Base-by-base conservation (phyloP, 306 rosid genomes). In the Quillaja saponaria region DNA sequence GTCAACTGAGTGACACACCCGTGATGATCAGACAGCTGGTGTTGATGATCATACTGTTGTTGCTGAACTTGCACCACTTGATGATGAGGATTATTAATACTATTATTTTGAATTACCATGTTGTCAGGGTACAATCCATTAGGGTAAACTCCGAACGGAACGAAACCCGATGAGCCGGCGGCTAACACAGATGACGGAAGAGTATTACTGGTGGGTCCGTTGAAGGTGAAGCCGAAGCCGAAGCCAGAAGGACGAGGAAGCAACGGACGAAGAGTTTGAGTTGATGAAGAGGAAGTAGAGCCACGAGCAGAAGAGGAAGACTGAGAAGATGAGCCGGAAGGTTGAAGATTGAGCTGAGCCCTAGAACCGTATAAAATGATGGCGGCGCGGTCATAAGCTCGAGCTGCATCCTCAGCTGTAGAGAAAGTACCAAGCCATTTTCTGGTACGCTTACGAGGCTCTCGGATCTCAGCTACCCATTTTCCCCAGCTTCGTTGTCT, bases 401-500 rank as follows among this genome's bases (percentile, higher is more conserved):
- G 67, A 10, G 98, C 96, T 8, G 98, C 98, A 35, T 92, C 98
- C 50, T 92, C 95, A 3, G 98, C 98, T 9, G 96, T 88, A 55
- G 98, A 6, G 76, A 88, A 88, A 1, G 98, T 92, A 3, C 98
- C 96, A 3, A 92, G 98, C 96, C 98, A 86, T 74, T 88, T 92
- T 8, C 98, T 84, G 0, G 96, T 86, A 0, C 98, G 78, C 68
- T 88, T 88, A 10, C 96, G 81, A 0, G 98, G 98, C 75, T 92
- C 96, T 2, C 98, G 88, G 74, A 92, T 92, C 96, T 92, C 98
- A 6, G 98, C 98, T 0, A 92, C 98, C 98, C 98, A 92, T 58
- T 92, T 92, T 0, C 98, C 98, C 98, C 96, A 92, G 73, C 98
- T 91, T 8, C 97, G 80, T 58, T 91, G 96, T 10, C 98, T 73